phyloP scores from a whole-genome alignment of 768 basidiomycete genomes.

The Royoungia palumana region DNA sequence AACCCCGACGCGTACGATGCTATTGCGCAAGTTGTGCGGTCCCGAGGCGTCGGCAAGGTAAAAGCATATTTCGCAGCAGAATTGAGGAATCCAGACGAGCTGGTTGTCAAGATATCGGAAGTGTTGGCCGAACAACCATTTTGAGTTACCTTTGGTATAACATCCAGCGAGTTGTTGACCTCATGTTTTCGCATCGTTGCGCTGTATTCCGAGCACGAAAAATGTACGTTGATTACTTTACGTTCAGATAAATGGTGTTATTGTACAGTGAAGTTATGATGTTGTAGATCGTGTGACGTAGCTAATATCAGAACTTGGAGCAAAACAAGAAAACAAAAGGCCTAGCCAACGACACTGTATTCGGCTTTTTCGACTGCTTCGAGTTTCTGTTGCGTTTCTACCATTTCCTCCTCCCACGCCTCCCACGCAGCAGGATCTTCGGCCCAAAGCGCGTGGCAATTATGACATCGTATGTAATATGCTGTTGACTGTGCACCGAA shows the following conservation, averaged over 20 bases:
- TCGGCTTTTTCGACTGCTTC: constrained; percentile 5
- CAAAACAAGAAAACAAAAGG: not conserved
- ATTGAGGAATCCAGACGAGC: constrained; percentile 42
- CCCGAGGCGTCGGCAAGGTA: constrained; percentile 39
- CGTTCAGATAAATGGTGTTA: not conserved
- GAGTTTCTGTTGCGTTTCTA: constrained; percentile 36
- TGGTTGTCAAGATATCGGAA: constrained; percentile 51
- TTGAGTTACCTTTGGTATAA: constrained; percentile 15
- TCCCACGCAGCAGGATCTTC: constrained; percentile 35
- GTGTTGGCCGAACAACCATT: constrained; percentile 57
- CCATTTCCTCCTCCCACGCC: constrained; percentile 45
- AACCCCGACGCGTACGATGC: constrained; percentile 39
- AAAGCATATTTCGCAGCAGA: constrained; percentile 59
- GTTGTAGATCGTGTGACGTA: not conserved
- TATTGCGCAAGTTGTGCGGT: constrained; percentile 37
- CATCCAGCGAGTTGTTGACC: no score
- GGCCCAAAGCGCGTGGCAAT: constrained; percentile 41
- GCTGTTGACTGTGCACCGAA: constrained; percentile 36
- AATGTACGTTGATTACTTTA: not conserved
- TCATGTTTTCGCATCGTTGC: no score
- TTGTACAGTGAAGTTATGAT: not conserved
- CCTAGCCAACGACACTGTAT: not conserved
- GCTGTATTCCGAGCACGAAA: not conserved
- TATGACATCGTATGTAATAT: constrained; percentile 51
- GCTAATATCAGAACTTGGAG: not conserved